A percentile compares a stretch with the other conserved stretches of the same genome.
Conservation (phyloP, 495 filamentous ascomycete genomes). For the Bombardia bombarda region DNA sequence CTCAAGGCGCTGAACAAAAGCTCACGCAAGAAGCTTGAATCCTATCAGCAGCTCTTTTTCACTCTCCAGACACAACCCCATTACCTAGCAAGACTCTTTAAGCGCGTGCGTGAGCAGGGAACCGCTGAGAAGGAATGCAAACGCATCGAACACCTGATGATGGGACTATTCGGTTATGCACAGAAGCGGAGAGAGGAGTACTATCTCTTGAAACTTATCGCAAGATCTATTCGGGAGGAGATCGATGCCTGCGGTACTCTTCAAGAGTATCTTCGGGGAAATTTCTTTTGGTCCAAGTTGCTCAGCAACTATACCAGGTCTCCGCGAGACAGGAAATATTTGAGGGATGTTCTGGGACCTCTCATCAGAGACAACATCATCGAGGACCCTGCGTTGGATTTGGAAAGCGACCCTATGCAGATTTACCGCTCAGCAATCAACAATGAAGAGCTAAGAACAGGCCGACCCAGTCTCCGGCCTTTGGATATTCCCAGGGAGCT, state of each 20-base stretch:
- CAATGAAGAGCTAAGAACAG: slow-evolving; percentile 92
- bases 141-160: slow-evolving; percentile 83
- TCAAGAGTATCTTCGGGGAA: slow-evolving; percentile 80
- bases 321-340: slow-evolving; percentile 84
- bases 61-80: slow-evolving; percentile 94
- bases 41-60: slow-evolving; percentile 97
- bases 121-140: slow-evolving; percentile 89
- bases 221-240: slow-evolving; percentile 76
- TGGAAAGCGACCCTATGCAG: slow-evolving; percentile 96
- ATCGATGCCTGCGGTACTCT: slow-evolving; percentile 65
- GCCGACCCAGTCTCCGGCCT: slow-evolving; percentile 66
- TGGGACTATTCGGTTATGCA: slow-evolving; percentile 95
- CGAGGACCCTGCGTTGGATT: slow-evolving; percentile 79
- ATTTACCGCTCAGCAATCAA: slow-evolving; percentile 94
- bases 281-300: slow-evolving; percentile 87
- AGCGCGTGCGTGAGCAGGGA: slow-evolving; percentile 71
- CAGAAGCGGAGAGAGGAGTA: slow-evolving; percentile 97
- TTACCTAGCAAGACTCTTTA: slow-evolving; percentile 85
- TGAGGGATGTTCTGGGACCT: slow-evolving; percentile 74
- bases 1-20: slow-evolving; percentile 96
- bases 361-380: slow-evolving; percentile 83
- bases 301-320: slow-evolving; percentile 84
- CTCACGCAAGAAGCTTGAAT: slow-evolving; percentile 86
- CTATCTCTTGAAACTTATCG: slow-evolving; percentile 85
- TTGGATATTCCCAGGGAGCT: slow-evolving; percentile 81